A percentile compares a stretch with the other conserved stretches of the same genome.
Evolutionary conservation across 768 basidiomycete genomes (phyloP).

Genomic region (Pseudohyphozyma bogoriensis): DNA sequence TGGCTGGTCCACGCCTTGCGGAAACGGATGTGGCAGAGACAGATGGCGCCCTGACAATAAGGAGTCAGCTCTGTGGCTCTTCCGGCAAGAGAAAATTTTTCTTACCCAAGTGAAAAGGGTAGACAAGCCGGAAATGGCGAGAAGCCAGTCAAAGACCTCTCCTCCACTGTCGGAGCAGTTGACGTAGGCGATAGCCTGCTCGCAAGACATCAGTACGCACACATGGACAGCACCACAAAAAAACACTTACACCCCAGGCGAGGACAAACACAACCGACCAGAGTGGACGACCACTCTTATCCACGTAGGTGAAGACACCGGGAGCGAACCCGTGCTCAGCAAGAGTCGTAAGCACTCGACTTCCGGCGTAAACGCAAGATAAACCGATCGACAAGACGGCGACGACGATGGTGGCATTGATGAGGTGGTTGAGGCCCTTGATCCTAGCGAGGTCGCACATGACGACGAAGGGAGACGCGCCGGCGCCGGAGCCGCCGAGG

Average conservation of each 20-base stretch:
- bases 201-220: background rate
- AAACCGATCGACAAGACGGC: conserved; percentile 51
- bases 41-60: conserved; percentile 14
- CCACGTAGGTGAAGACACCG: conserved; percentile 54
- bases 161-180: conserved; percentile 47
- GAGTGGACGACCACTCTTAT: conserved; percentile 53
- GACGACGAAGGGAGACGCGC: conserved; percentile 39
- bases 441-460: conserved; percentile 37
- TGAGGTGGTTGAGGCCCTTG: conserved; percentile 26
- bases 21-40: conserved; percentile 33
- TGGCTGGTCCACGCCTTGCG: conserved; percentile 30
- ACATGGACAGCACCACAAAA: background rate
- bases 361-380: conserved; percentile 57
- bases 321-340: conserved; percentile 59
- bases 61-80: background rate
- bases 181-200: conserved; percentile 29
- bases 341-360: conserved; percentile 53
- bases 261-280: conserved; percentile 43
- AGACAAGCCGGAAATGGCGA: conserved; percentile 57
- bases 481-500: conserved; percentile 43
- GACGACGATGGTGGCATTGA: conserved; percentile 48
- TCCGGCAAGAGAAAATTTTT: background rate
- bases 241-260: conserved; percentile 17
- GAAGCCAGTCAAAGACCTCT: conserved; percentile 46
- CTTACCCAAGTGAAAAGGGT: conserved; percentile 59